Evolutionary conservation across 2,329 filamentous ascomycete species (phyloP).

Genomic region (Metarhizium rileyi): DNA sequence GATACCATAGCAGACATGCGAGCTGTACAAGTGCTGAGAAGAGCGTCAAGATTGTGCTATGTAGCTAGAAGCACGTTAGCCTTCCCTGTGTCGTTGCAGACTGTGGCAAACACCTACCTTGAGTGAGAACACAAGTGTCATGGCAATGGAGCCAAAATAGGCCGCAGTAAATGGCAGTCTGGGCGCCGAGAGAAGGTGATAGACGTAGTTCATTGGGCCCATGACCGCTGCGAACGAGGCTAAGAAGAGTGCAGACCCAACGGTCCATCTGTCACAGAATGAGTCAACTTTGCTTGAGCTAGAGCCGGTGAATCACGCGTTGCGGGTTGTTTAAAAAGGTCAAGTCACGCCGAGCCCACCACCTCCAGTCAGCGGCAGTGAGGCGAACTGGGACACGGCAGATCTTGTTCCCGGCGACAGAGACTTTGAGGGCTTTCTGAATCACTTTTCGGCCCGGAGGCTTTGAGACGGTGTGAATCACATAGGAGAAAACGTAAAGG

Average conservation of each 20-base stretch:
- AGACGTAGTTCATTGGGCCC: constrained; percentile 74
- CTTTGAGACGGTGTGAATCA: constrained; percentile 3
- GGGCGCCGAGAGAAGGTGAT: constrained; percentile 74
- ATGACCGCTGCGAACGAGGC: constrained; percentile 90
- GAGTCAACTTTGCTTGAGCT: constrained; percentile 16
- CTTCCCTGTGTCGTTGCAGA: neutral
- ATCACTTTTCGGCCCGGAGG: neutral
- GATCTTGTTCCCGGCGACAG: neutral
- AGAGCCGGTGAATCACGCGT: neutral
- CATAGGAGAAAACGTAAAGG: neutral
- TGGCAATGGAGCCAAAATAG: constrained; percentile 84
- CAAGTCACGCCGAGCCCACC: neutral
- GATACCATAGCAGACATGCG: constrained; percentile 78
- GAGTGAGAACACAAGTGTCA: constrained; percentile 87
- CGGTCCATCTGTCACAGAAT: constrained; percentile 64
- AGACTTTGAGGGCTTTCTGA: neutral
- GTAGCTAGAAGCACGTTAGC: constrained; percentile 47
- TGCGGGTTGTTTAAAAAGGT: neutral
- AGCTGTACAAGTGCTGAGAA: constrained; percentile 78
- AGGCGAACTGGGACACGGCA: constrained; percentile 1
- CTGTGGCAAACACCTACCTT: constrained; percentile 55
- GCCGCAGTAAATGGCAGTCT: constrained; percentile 86
- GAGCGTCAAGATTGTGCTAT: constrained; percentile 75
- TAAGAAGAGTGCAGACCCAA: constrained; percentile 84
- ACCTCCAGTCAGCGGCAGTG: neutral